Evolutionary conservation across 257 asterid genomes (phyloP).

Genomic region (Ballota nigra): DNA sequence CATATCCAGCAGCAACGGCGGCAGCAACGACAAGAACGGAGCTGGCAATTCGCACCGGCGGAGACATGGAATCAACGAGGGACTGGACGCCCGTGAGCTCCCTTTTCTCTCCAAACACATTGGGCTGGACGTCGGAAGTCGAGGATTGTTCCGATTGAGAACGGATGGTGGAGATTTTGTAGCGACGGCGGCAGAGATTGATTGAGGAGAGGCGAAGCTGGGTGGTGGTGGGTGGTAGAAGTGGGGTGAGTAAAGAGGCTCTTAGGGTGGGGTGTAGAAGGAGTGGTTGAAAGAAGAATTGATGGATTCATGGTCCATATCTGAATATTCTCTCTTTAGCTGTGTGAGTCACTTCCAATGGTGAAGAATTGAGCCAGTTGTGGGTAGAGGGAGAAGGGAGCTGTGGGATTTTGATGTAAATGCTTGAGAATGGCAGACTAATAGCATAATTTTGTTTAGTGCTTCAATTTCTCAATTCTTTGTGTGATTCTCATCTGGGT

Average conservation of each 20-base stretch:
- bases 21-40: conserved; percentile 65
- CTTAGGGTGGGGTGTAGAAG: conserved; percentile 37
- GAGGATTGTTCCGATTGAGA: conserved; percentile 30
- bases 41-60: conserved; percentile 70
- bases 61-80: conserved; percentile 73
- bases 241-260: conserved; percentile 34
- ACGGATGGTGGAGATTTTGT: conserved; percentile 33
- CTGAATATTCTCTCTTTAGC: neutral
- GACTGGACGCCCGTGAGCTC: conserved; percentile 66
- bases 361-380: too few relatives aligned
- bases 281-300: conserved; percentile 42
- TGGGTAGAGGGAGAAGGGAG: neutral
- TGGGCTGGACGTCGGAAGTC: conserved; percentile 36
- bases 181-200: conserved; percentile 39
- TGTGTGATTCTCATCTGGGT: too few relatives aligned
- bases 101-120: conserved; percentile 66
- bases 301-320: conserved; percentile 48
- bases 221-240: conserved; percentile 37
- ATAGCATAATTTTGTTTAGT: too few relatives aligned
- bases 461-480: too few relatives aligned
- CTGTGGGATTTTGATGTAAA: too few relatives aligned
- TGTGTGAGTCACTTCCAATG: conserved; percentile 4
- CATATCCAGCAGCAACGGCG: conserved; percentile 85
- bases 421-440: too few relatives aligned
- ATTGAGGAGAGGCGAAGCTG: conserved; percentile 31